Conservation (phyloP, 2,329 filamentous ascomycete species). For the Alternaria brassicae region DNA sequence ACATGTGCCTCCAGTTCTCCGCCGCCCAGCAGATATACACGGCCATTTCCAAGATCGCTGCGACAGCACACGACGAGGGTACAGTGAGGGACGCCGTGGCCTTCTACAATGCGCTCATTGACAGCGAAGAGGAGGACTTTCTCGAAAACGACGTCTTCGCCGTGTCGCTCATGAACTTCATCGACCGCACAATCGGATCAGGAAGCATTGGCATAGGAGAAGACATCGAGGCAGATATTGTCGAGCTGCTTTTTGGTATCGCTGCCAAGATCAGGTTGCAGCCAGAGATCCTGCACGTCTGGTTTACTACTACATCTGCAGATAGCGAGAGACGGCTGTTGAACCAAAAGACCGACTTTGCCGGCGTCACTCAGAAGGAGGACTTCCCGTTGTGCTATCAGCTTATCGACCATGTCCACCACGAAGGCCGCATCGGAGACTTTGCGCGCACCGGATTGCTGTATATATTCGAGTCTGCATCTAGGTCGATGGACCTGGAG, state of each 20-base stretch:
- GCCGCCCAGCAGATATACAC: conserved; percentile 88
- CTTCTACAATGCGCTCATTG: conserved; percentile 90
- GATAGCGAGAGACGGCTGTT: conserved; percentile 51
- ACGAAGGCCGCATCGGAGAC: conserved; percentile 92
- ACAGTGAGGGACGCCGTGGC: conserved; percentile 84
- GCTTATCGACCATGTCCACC: conserved; percentile 94
- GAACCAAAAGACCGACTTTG: conserved; percentile 72
- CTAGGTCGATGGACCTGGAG: conserved; percentile 80
- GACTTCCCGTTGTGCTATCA: conserved; percentile 97
- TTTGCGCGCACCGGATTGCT: conserved; percentile 93
- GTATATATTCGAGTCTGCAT: conserved; percentile 94
- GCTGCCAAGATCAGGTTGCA: conserved; percentile 94
- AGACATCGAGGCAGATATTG: conserved; percentile 85
- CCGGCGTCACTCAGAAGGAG: conserved; percentile 81
- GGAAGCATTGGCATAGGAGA: conserved; percentile 76
- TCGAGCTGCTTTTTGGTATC: conserved; percentile 94
- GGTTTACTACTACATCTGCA: conserved; percentile 73
- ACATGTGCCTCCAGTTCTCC: conserved; percentile 89
- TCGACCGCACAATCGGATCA: conserved; percentile 77
- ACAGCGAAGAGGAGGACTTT: conserved; percentile 96
- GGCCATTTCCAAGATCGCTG: conserved; percentile 86
- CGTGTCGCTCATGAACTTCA: conserved; percentile 82
- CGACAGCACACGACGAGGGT: conserved; percentile 81
- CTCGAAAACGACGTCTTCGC: conserved; percentile 87
- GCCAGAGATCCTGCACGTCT: conserved; percentile 83